phyloP scores from a whole-genome alignment of 305 asterid species.

The Fraxinus baroniana region DNA sequence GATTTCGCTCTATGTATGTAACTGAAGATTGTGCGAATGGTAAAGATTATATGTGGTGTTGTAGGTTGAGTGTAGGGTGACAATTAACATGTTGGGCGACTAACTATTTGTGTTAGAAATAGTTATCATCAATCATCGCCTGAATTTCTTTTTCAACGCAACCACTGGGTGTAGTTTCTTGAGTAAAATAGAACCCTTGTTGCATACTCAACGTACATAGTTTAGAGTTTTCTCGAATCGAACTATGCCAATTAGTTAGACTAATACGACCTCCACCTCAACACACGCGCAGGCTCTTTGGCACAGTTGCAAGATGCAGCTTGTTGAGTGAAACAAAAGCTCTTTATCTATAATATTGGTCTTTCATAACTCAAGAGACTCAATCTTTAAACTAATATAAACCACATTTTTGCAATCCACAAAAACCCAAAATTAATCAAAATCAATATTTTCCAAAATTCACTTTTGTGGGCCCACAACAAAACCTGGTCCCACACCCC shows the following conservation, averaged over 20 bases:
- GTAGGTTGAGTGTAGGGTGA: background rate
- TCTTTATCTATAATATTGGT: background rate
- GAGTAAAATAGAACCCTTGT: background rate
- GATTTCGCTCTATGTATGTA: background rate
- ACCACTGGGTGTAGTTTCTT: background rate
- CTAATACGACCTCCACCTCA: background rate
- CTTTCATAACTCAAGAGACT: background rate
- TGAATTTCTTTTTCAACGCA: background rate
- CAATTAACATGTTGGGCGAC: background rate
- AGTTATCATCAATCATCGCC: background rate
- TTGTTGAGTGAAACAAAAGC: background rate
- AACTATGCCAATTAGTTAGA: background rate
- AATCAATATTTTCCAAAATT: background rate
- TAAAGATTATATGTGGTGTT: background rate
- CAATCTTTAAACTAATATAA: background rate
- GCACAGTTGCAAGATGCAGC: background rate
- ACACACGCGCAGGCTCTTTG: background rate
- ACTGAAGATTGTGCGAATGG: background rate
- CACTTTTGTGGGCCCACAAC: constrained; percentile 12
- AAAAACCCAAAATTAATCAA: background rate
- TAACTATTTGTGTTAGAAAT: background rate
- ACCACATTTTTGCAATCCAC: background rate
- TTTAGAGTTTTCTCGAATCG: background rate
- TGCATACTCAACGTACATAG: background rate
- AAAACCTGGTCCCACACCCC: background rate